Conservation (phyloP, 208 protist species). For the Trypanosoma rangeli region DNA sequence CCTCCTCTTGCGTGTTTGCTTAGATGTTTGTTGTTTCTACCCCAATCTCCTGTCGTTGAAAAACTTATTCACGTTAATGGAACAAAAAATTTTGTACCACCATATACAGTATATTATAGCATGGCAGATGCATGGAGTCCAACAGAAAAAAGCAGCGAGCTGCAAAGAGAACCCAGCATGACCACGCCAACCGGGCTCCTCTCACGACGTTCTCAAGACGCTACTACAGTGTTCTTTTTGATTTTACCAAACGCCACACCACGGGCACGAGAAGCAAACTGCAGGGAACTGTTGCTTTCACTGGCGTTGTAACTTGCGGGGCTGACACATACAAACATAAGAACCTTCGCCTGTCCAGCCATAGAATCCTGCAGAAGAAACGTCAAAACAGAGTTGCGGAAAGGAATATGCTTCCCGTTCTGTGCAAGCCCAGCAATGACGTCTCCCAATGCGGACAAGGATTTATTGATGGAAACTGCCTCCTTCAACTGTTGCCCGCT, state of each 20-base stretch:
- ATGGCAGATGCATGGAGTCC: not conserved
- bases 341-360: conserved; percentile 93
- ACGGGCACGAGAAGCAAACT: conserved; percentile 90
- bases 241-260: conserved; percentile 86
- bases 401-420: conserved; percentile 88
- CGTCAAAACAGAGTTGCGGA: conserved; percentile 91
- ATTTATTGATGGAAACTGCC: conserved; percentile 93
- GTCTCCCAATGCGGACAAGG: conserved; percentile 87
- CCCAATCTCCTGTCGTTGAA: not conserved
- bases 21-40: not conserved
- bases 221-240: conserved; percentile 77
- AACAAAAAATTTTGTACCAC: not conserved
- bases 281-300: conserved; percentile 86
- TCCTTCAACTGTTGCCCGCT: conserved; percentile 88
- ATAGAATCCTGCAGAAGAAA: conserved; percentile 92
- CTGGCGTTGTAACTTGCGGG: conserved; percentile 93
- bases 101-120: not conserved
- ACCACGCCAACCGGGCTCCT: no score
- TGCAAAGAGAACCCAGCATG: not conserved
- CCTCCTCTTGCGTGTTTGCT: not conserved
- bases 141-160: conserved; percentile 1
- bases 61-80: not conserved
- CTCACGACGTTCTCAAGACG: not conserved
- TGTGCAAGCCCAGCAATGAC: conserved; percentile 87
- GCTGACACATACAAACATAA: conserved; percentile 95